A percentile compares a stretch with the other conserved stretches of the same genome.
Conservation (phyloP, 768 basidiomycete genomes). For the Kwoniella dejecticola region DNA sequence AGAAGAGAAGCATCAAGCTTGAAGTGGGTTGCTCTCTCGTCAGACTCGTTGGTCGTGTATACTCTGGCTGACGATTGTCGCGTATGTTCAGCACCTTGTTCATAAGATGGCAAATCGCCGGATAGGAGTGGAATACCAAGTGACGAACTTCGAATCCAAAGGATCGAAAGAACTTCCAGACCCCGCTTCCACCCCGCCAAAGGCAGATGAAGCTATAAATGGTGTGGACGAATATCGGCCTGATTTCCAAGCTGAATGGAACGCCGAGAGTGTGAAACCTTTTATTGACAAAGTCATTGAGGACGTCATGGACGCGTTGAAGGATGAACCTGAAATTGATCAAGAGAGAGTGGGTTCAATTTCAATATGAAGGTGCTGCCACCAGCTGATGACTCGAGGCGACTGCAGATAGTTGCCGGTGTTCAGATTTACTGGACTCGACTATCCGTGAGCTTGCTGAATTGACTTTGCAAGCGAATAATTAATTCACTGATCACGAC, state of each 20-base stretch:
- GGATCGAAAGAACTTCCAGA: constrained; percentile 41
- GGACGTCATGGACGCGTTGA: constrained; percentile 37
- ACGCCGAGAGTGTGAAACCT: constrained; percentile 21
- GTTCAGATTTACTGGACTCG: constrained; percentile 46
- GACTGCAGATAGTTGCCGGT: constrained; percentile 29
- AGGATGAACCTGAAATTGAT: constrained; percentile 25
- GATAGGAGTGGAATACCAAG: constrained; percentile 44
- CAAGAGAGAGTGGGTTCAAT: constrained; percentile 26
- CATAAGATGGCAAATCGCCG: constrained; percentile 48
- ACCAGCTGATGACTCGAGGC: background rate
- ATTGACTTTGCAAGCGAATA: too few relatives aligned
- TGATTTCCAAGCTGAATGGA: constrained; percentile 36
- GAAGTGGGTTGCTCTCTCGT: constrained; percentile 27
- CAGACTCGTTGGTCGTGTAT: background rate
- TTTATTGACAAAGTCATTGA: constrained; percentile 39
- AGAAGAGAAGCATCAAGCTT: constrained; percentile 41
- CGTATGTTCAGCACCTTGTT: constrained; percentile 48
- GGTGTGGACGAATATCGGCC: constrained; percentile 42
- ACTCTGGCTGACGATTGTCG: too few relatives aligned
- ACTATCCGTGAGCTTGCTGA: constrained; percentile 29
- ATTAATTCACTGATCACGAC: background rate
- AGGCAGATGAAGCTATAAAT: constrained; percentile 33
- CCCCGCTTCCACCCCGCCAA: constrained; percentile 22
- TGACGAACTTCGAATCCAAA: constrained; percentile 30
- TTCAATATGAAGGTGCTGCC: background rate